Evolutionary conservation across 2,329 filamentous ascomycete species (phyloP).

Genomic region (Trichoderma brevicompactum): DNA sequence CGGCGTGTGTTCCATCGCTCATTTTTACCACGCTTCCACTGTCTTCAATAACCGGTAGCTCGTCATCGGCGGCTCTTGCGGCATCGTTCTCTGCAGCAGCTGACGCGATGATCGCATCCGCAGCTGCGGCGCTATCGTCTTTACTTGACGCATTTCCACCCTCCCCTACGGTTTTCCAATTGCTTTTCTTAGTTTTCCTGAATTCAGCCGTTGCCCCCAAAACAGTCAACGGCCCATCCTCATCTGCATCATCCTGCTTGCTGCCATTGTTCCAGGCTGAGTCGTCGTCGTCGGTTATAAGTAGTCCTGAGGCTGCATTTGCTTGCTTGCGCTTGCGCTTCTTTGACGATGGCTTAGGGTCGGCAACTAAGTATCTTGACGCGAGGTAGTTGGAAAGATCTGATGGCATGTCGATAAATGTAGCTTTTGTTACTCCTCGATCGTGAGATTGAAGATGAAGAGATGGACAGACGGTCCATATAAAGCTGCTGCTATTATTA

Average conservation of each 20-base stretch:
- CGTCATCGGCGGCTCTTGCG: slow-evolving; percentile 52
- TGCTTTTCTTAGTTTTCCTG: slow-evolving; percentile 75
- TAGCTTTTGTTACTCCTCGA: background rate
- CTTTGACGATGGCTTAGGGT: slow-evolving; percentile 58
- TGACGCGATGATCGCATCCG: slow-evolving; percentile 75
- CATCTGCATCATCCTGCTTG: slow-evolving; percentile 56
- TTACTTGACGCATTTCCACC: slow-evolving; percentile 38
- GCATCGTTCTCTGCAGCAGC: slow-evolving; percentile 70
- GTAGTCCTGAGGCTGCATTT: slow-evolving; percentile 54
- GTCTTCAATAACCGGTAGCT: slow-evolving; percentile 52
- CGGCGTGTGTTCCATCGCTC: slow-evolving; percentile 85
- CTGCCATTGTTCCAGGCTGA: slow-evolving; percentile 51
- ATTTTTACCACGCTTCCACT: slow-evolving; percentile 65
- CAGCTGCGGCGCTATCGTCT: slow-evolving; percentile 57
- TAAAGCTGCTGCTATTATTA: background rate
- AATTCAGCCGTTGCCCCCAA: slow-evolving; percentile 64
- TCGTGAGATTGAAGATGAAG: background rate
- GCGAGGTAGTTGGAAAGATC: slow-evolving; percentile 84
- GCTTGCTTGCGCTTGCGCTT: slow-evolving; percentile 66
- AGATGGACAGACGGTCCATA: background rate
- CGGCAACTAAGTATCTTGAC: slow-evolving; percentile 78
- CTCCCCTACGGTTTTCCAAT: slow-evolving; percentile 74
- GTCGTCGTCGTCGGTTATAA: slow-evolving; percentile 70
- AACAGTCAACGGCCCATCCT: slow-evolving; percentile 56
- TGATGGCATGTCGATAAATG: slow-evolving; percentile 50